Evolutionary conservation across 352 stramenopile species (phyloP), one percentile per base, ranked within the genome.

Genomic region (Phytophthora litchii): DNA sequence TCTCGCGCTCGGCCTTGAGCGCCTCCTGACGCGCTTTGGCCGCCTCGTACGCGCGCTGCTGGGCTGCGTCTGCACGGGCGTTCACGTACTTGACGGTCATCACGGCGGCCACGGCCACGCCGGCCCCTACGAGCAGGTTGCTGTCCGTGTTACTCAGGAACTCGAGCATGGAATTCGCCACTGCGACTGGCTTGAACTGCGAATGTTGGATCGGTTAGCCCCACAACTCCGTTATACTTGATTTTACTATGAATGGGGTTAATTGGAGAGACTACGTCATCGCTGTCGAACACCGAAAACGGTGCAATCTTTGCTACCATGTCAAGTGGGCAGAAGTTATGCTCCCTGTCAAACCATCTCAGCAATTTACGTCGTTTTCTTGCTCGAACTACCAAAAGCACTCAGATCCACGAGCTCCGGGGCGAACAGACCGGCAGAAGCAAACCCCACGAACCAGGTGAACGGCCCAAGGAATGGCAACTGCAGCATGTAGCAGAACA

Each of bases 381-480:
- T 71, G 20, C 12, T 64, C 4, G 38, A 70, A 3, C 54, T 16
- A 9, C 82, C 92, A 59, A 98, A 98, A 31, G 95, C 93, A 25
- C 79, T 75, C 23, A 88, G 54, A 23, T 88, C 75, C n/a, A 91
- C 54, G 9, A 91, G 74, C 41, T 91, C 82, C 1, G 82, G 79
- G 0, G 82, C 72, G 46, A 84, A 77, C 3, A 89, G 49, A 1
- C 82, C 82, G 13, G 82, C 82, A 4, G 79, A 72, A 25, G 82
- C 72, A 46, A 91, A 91, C 0, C 66, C 80, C 20, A 83, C 63
- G 44, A 91, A 91, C 82, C 82, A 91, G 19, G 78, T 62, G 31
- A 91, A 87, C 12, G 82, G 79, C 0, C 82, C 82, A 12, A 91
- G 40, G 43, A 83, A 85, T 13, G 79, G 80, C 9, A 89, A 17